Percentiles rank a stretch among this genome's conserved stretches.
phyloP scores from a whole-genome alignment of 164 flowering plant genomes.

The Liriodendron chinense region DNA sequence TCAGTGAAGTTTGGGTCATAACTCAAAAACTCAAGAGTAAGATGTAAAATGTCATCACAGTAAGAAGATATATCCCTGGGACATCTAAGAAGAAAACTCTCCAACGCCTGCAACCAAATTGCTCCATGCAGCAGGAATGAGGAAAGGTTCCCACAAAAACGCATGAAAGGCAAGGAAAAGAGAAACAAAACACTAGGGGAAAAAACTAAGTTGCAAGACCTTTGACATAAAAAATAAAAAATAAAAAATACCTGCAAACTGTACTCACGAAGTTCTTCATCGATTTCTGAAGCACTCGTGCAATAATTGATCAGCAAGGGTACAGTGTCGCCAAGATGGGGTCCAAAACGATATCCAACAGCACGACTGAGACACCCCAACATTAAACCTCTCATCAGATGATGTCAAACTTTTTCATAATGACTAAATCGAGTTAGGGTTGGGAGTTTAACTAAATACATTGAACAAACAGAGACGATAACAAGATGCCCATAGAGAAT shows the following conservation, averaged over 20 bases:
- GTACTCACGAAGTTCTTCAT: slow-evolving; percentile 98
- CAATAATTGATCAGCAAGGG: slow-evolving; percentile 83
- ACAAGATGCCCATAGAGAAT: too few relatives aligned
- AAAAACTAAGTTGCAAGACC: background rate
- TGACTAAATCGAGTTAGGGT: background rate
- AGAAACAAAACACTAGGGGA: background rate
- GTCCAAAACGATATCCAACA: slow-evolving; percentile 99
- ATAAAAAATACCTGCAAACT: slow-evolving; percentile 79
- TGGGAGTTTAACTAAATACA: background rate
- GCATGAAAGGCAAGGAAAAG: background rate
- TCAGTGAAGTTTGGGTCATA: slow-evolving; percentile 98
- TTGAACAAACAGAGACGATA: background rate
- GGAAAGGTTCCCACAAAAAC: background rate
- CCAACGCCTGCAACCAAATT: slow-evolving; percentile 68
- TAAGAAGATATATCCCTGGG: slow-evolving; percentile 84
- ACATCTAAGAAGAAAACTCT: slow-evolving; percentile 90
- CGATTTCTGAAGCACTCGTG: slow-evolving; percentile 87
- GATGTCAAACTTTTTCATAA: background rate
- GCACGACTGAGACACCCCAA: slow-evolving; percentile 63
- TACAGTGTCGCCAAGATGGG: slow-evolving; percentile 86
- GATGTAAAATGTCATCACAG: slow-evolving; percentile 79
- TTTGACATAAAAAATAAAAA: background rate
- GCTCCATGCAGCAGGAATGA: background rate
- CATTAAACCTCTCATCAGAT: background rate
- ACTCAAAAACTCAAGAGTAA: slow-evolving; percentile 79